These are phyloP conservation scores for Suhomyces bokatorum DNA, from an alignment of 1,139 yeast genomes.

Conservation along the genomic window DNA sequence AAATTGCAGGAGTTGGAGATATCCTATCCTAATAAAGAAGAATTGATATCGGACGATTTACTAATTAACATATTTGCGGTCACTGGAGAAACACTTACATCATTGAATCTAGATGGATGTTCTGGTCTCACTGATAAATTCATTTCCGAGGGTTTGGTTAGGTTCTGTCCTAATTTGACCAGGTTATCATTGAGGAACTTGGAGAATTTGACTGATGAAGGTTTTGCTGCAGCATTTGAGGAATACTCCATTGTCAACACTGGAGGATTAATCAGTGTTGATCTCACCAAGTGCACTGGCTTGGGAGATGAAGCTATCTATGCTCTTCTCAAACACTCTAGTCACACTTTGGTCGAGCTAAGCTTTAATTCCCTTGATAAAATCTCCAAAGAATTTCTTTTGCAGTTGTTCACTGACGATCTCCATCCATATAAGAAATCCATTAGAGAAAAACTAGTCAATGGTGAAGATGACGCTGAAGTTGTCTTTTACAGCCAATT, in stretches of 20 bases:
- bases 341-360: constrained; percentile 63
- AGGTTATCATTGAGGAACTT: constrained; percentile 53
- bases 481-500: constrained; percentile 20
- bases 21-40: constrained; percentile 65
- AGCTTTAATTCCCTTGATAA: constrained; percentile 68
- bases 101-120: constrained; percentile 71
- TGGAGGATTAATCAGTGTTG: constrained; percentile 62
- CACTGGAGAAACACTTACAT: constrained; percentile 60
- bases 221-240: constrained; percentile 57
- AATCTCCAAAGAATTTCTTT: constrained; percentile 52
- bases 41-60: constrained; percentile 70
- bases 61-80: constrained; percentile 61
- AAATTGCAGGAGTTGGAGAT: constrained; percentile 61
- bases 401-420: constrained; percentile 42
- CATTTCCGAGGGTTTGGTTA: constrained; percentile 57
- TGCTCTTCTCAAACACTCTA: constrained; percentile 64
- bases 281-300: constrained; percentile 64
- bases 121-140: constrained; percentile 65
- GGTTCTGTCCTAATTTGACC: constrained; percentile 56
- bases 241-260: constrained; percentile 46
- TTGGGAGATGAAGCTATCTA: constrained; percentile 63
- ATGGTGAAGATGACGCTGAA: constrained; percentile 10
- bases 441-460: constrained; percentile 27
- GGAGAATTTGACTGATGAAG: constrained; percentile 67
- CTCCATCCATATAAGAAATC: constrained; percentile 32